These are phyloP conservation scores for Lenzites betulinus DNA, from an alignment of 768 basidiomycete genomes.

Conservation along the genomic window DNA sequence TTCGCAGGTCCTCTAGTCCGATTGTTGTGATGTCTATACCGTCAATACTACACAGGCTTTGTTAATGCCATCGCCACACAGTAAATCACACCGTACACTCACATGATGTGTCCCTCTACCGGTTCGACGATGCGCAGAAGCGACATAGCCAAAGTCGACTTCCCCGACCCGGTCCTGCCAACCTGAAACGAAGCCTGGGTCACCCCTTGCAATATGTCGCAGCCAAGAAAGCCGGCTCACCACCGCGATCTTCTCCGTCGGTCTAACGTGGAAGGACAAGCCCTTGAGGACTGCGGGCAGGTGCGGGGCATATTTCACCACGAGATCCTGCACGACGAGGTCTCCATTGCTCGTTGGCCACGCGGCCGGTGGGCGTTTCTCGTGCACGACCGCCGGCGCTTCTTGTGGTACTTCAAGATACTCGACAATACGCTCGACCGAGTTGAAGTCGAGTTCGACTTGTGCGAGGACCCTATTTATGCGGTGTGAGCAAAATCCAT, in stretches of 20 bases:
- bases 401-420: slow-evolving; percentile 71
- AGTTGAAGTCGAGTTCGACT: slow-evolving; percentile 73
- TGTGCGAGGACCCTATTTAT: slow-evolving; percentile 61
- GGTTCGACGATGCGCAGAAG: slow-evolving; percentile 64
- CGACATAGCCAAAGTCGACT: slow-evolving; percentile 37
- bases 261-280: slow-evolving; percentile 58
- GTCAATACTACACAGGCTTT: slow-evolving; percentile 50
- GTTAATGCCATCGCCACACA: not conserved
- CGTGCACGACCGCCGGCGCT: slow-evolving; percentile 59
- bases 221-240: slow-evolving; percentile 37
- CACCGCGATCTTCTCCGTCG: slow-evolving; percentile 69
- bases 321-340: slow-evolving; percentile 57
- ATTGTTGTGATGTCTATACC: slow-evolving; percentile 68
- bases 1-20: slow-evolving; percentile 69
- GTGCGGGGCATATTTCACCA: slow-evolving; percentile 63
- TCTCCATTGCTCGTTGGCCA: slow-evolving; percentile 68
- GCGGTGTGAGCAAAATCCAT: not conserved
- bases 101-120: slow-evolving; percentile 58
- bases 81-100: slow-evolving; percentile 18
- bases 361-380: slow-evolving; percentile 64
- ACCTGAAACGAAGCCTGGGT: slow-evolving; percentile 42
- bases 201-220: not conserved
- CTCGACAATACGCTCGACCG: slow-evolving; percentile 72
- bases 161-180: slow-evolving; percentile 63
- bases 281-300: slow-evolving; percentile 60